Base-by-base conservation (phyloP, 192 early-diverging fungal species). In the Piromyces sp. region DNA sequence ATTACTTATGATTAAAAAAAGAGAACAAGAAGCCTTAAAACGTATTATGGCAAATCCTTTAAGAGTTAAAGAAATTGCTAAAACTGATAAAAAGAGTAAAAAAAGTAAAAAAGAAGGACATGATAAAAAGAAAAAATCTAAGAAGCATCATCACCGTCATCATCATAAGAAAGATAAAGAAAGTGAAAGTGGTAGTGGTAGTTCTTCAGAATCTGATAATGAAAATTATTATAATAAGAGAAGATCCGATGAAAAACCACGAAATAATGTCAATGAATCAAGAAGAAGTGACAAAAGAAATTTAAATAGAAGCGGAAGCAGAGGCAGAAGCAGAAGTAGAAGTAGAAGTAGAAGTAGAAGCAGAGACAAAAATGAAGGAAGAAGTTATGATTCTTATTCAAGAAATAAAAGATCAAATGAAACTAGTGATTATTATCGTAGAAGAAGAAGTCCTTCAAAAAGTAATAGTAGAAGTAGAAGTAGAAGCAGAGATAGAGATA, bases 1-100 rank as follows among this genome's bases (percentile, higher is more conserved):
- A 13, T 84, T 99, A 81, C 85, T 96, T 29, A 90, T 91, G 16
- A 98, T 99, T 82, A 95, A 96, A 84, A 88, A 92, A 81, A 87
- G 92, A 36, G 95, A 99, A 84, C 95, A 96, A 81, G 91, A 87
- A 13, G 89, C 92, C 28, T 86, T 97, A 79, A 91, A 96, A 81
- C 85, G 90, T 6, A 89, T 94, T 82, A 86, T 94, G 80, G 90
- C 89, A 79, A 95, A 95, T 81, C 94, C 94, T 17, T 81, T 92
- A 30, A 84, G 88, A 58, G 83, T 93, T 82, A 95, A 91, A 80
- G 84, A 88, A 68, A 68, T 68, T 11, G 31, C 83, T 90, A 26
- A 88, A 86, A 84, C 87, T 14, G 29, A 29, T 22, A 84, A 88
- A 82, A 83, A 85, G 40, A 81, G 80, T 26, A 58, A 30, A 30